Base-by-base conservation (phyloP, 257 asterid species). In the Solanum dulcamara region DNA sequence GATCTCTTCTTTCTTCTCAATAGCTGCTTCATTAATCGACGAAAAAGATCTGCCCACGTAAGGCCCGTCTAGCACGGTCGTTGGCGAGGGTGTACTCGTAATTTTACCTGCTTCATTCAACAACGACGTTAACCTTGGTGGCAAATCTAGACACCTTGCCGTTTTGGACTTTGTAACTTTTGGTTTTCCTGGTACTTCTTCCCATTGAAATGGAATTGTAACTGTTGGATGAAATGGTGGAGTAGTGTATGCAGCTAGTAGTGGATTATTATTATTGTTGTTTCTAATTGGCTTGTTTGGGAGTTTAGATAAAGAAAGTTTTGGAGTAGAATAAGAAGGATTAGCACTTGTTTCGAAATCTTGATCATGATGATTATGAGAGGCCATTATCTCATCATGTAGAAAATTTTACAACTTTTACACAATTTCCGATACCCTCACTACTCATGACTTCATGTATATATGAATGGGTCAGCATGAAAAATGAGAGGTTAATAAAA, bases 151-250 rank as follows among this genome's bases (percentile, higher is more conserved):
- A 55, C 94, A 87, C 90, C 95, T 90, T 11, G 66, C 93, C 1
- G 84, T 75, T 84, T 80, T 88, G 72, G 70, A 68, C 81, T 82
- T 85, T 79, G 55, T 30, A 80, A 85, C 35, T 77, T 93, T 89
- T 2, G 97, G 96, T 90, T 92, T 94, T 1, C 99, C 98, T 3
- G 99, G 99, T 22, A 88, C 97, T 84, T 91, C 97, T 90, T 95
- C 98, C 99, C 98, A 95, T 26, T 85, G 91, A 86, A 95, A 94
- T 2, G 99, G 99, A 37, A 95, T 35, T 1, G 99, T 92, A 51
- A 85, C 90, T 4, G 88, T 44, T 0, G 92, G 89, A n/a, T 88
- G 91, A 55, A 89, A 85, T 2, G 97, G 98, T 18, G 98, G 99
- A 2, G 98, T 94, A 1, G 97, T 92, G 6, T 70, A 72, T 50